Conservation (phyloP, 2,329 filamentous ascomycete species). For the Myriosclerotinia duriaeana region DNA sequence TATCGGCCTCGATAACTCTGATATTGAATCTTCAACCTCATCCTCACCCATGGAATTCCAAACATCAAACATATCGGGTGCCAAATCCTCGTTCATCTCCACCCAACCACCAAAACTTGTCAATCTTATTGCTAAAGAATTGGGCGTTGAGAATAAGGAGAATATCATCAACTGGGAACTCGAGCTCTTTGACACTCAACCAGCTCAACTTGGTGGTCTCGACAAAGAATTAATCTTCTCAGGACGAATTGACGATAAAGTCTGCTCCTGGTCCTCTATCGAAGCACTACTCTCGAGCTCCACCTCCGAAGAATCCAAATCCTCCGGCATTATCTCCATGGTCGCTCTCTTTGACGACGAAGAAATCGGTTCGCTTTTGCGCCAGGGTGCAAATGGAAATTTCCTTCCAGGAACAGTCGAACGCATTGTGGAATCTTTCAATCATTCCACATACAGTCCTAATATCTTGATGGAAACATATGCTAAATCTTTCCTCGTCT, state of each 20-base stretch:
- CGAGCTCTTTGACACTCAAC: slow-evolving; percentile 88
- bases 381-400: slow-evolving; percentile 87
- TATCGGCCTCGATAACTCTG: slow-evolving; percentile 79
- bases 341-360: slow-evolving; percentile 97
- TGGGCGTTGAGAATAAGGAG: slow-evolving; percentile 70
- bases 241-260: slow-evolving; percentile 94
- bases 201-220: slow-evolving; percentile 77
- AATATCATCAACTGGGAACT: slow-evolving; percentile 94
- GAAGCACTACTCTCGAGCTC: slow-evolving; percentile 74
- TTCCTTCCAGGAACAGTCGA: slow-evolving; percentile 81
- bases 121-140: slow-evolving; percentile 73
- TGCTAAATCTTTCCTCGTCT: slow-evolving; percentile 88
- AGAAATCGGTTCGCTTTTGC: slow-evolving; percentile 87
- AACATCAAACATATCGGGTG: slow-evolving; percentile 33
- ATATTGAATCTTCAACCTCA: slow-evolving; percentile 44
- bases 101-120: slow-evolving; percentile 86
- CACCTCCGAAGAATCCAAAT: slow-evolving; percentile 49
- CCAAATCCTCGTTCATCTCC: slow-evolving; percentile 62
- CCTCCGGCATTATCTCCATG: slow-evolving; percentile 70
- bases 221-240: slow-evolving; percentile 94
- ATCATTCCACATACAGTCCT: slow-evolving; percentile 48
- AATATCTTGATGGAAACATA: slow-evolving; percentile 76
- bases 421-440: slow-evolving; percentile 71
- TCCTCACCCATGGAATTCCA: slow-evolving; percentile 36
- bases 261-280: slow-evolving; percentile 90